Percentiles rank a stretch among this genome's conserved stretches.
phyloP scores from a whole-genome alignment of 441 rosid genomes.

The Populus tomentosa region DNA sequence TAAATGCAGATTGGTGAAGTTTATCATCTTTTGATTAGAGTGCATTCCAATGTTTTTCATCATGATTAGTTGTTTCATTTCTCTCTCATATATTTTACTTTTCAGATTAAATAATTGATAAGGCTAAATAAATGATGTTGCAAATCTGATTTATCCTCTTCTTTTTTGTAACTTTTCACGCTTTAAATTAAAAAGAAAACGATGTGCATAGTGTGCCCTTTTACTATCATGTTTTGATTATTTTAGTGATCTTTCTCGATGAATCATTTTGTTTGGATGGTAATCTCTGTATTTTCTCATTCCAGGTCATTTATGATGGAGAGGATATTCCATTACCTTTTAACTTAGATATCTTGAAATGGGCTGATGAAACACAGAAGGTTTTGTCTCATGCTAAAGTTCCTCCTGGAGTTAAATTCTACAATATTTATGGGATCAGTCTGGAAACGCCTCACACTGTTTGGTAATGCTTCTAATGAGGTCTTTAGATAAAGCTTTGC shows the following conservation, averaged over 20 bases:
- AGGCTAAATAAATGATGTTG: not conserved
- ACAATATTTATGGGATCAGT: conserved; percentile 76
- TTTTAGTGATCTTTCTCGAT: not conserved
- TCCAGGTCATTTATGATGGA: conserved; percentile 69
- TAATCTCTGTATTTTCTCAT: conserved; percentile 7
- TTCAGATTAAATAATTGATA: not conserved
- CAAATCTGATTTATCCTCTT: not conserved
- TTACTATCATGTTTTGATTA: not conserved
- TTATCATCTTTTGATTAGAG: not conserved
- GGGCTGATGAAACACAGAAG: conserved; percentile 68
- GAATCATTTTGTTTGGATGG: conserved; percentile 1
- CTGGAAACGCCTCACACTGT: conserved; percentile 89
- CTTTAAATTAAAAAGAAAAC: not conserved
- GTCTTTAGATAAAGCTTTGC: not conserved
- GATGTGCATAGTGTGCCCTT: no score
- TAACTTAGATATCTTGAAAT: conserved; percentile 76
- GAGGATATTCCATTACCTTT: conserved; percentile 67
- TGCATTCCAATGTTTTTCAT: not conserved
- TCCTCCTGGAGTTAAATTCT: conserved; percentile 84
- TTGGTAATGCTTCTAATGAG: conserved; percentile 49
- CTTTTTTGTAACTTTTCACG: not conserved
- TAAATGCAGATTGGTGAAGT: conserved; percentile 2
- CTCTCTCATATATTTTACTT: not conserved
- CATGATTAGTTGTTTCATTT: not conserved
- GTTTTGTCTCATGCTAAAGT: conserved; percentile 59